Evolutionary conservation across 1,284 basidiomycete genomes (phyloP).

Genomic region (Cutaneotrichosporon sp.): DNA sequence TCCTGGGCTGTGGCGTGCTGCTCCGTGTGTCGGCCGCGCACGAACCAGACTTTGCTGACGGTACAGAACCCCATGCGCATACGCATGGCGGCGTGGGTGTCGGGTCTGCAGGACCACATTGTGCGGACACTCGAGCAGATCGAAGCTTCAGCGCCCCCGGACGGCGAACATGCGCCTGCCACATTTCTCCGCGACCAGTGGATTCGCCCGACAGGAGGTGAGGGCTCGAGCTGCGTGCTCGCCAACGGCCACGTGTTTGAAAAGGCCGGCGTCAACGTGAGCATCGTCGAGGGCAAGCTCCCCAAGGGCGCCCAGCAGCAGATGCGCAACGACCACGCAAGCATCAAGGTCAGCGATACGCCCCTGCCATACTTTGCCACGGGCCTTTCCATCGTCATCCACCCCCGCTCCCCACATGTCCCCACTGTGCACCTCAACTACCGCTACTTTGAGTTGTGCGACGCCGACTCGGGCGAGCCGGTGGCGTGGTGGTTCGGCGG

Average conservation of each 20-base stretch:
- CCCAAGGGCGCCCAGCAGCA: slow-evolving; percentile 84
- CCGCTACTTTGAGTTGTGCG: slow-evolving; percentile 89
- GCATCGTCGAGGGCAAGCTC: slow-evolving; percentile 80
- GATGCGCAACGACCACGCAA: slow-evolving; percentile 88
- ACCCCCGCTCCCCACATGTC: slow-evolving; percentile 84
- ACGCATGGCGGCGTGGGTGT: slow-evolving; percentile 74
- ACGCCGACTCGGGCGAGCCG: slow-evolving; percentile 52
- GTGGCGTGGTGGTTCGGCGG: slow-evolving; percentile 99
- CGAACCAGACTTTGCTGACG: neutral
- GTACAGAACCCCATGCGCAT: slow-evolving; percentile 62
- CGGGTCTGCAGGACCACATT: slow-evolving; percentile 73
- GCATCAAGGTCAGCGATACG: slow-evolving; percentile 56
- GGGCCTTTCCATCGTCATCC: slow-evolving; percentile 85
- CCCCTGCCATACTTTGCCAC: slow-evolving; percentile 88
- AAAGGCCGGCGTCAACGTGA: slow-evolving; percentile 95
- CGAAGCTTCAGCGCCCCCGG: slow-evolving; percentile 57
- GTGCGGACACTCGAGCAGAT: slow-evolving; percentile 71
- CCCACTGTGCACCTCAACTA: slow-evolving; percentile 97
- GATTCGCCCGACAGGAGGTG: slow-evolving; percentile 71
- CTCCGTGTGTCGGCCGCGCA: slow-evolving; percentile 9
- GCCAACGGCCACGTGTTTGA: slow-evolving; percentile 71
- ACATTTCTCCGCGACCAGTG: slow-evolving; percentile 81
- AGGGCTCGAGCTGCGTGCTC: slow-evolving; percentile 83
- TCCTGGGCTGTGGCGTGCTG: slow-evolving; percentile 12
- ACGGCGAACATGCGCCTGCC: slow-evolving; percentile 42